Evolutionary conservation across 1,139 yeast species (phyloP), one percentile per base, ranked within the genome.

Genomic region (Scheffersomyces lignicola): DNA sequence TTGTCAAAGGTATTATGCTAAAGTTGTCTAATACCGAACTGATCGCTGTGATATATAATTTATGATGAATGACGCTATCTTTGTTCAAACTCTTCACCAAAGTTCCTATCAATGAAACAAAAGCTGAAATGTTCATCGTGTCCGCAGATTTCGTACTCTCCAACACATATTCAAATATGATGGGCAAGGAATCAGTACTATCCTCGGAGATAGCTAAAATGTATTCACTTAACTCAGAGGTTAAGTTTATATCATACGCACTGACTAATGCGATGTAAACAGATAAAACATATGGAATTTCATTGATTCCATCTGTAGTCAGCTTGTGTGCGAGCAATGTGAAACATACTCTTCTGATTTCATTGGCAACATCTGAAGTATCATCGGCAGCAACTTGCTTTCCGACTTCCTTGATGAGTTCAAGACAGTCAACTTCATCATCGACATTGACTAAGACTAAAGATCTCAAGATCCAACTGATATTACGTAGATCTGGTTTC

Each of bases 281-380:
- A 6, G 29, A 18, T 10, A 26, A 26, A 5, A 26, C 29, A 26
- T 26, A 26, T 12, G n/a, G n/a, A 14, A 16, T n/a, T 8, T 24
- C 28, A 7, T 7, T 11, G 10, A 24, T 11, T 24, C 5, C 14
- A 8, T 24, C 4, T 8, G 7, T 11, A 8, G 10, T n/a, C 14
- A 11, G 16, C 6, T 5, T 15, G 5, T 7, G 16, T 3, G 20
- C 7, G 5, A 26, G 7, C 18, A 9, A 70, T 42, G 5, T 53
- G 37, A 42, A 66, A 71, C 20, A 66, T 39, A 8, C 51, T 50
- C 2, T 43, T 22, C 55, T 49, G 3, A 35, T 25, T 14, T 32
- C 35, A 20, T 38, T 28, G 8, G 24, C 23, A 4, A 6, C 20
- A 26, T 5, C 13, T 15, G 29, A 26, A 6, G 18, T 6, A 16